phyloP scores from a whole-genome alignment of 129 eudicot genomes.

The Helianthus tuberosus region DNA sequence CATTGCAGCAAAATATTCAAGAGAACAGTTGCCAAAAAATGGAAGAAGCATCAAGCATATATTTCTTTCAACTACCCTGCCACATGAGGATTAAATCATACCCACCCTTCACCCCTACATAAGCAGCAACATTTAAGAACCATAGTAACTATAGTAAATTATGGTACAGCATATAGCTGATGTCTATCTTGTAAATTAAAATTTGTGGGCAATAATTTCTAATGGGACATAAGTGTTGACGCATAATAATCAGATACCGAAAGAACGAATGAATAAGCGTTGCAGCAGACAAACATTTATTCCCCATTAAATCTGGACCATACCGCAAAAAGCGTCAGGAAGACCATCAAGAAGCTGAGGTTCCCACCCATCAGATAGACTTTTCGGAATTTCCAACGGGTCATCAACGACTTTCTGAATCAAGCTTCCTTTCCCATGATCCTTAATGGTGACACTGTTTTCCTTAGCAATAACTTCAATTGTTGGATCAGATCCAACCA shows the following conservation, averaged over 20 bases:
- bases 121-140: conserved; percentile 21
- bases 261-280: not conserved
- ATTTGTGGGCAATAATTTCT: not conserved
- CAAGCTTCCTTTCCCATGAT: conserved; percentile 63
- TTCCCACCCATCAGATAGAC: conserved; percentile 63
- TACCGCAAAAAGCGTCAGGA: conserved; percentile 91
- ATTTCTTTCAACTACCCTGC: conserved; percentile 28
- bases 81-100: conserved; percentile 5
- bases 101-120: conserved; percentile 4
- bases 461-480: conserved; percentile 87
- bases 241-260: not conserved
- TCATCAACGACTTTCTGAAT: conserved; percentile 68
- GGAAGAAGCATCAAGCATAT: conserved; percentile 12
- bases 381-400: conserved; percentile 69
- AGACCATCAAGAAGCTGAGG: conserved; percentile 78
- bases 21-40: not conserved
- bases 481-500: conserved; percentile 84
- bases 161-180: not conserved
- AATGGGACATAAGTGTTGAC: not conserved
- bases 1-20: not conserved
- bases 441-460: conserved; percentile 65
- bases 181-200: not conserved
- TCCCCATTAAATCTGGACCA: conserved; percentile 23
- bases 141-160: conserved; percentile 6
- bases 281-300: conserved; percentile 7